phyloP scores from a whole-genome alignment of 257 asterid genomes.

The Primulina tabacum region DNA sequence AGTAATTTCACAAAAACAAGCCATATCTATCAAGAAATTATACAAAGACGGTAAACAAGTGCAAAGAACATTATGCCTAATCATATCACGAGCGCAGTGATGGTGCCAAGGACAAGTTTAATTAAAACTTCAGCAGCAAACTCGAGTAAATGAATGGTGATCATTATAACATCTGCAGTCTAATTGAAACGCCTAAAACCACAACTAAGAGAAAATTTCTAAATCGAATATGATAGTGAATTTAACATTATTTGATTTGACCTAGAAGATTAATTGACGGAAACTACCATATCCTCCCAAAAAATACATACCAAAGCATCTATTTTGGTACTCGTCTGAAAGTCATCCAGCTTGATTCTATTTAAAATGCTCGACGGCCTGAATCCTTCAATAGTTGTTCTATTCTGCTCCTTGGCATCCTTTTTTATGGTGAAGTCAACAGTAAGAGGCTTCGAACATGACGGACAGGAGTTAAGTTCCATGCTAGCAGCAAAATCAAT shows the following conservation, averaged over 20 bases:
- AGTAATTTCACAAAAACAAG: too few species aligned
- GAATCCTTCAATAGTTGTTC: conserved; percentile 40
- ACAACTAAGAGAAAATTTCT: not conserved
- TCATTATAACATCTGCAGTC: not conserved
- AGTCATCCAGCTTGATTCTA: conserved; percentile 46
- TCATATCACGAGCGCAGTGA: not conserved
- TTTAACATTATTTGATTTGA: not conserved
- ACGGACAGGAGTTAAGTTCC: conserved; percentile 79
- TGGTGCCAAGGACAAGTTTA: not conserved
- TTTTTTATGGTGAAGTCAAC: conserved; percentile 66
- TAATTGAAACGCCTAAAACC: not conserved
- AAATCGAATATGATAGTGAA: not conserved
- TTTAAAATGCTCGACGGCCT: conserved; percentile 50
- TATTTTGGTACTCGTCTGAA: conserved; percentile 59
- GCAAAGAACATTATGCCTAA: not conserved
- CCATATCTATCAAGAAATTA: too few species aligned
- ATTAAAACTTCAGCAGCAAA: not conserved
- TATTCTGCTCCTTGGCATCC: conserved; percentile 45
- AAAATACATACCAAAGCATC: conserved; percentile 67
- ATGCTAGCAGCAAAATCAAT: conserved; percentile 59
- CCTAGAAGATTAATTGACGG: not conserved
- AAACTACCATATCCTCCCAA: not conserved
- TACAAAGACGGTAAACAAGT: too few species aligned
- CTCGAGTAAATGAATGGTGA: not conserved
- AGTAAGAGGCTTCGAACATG: conserved; percentile 86